These are phyloP conservation scores for Apiospora marii DNA, from an alignment of 2,329 filamentous ascomycete genomes.

Conservation along the genomic window DNA sequence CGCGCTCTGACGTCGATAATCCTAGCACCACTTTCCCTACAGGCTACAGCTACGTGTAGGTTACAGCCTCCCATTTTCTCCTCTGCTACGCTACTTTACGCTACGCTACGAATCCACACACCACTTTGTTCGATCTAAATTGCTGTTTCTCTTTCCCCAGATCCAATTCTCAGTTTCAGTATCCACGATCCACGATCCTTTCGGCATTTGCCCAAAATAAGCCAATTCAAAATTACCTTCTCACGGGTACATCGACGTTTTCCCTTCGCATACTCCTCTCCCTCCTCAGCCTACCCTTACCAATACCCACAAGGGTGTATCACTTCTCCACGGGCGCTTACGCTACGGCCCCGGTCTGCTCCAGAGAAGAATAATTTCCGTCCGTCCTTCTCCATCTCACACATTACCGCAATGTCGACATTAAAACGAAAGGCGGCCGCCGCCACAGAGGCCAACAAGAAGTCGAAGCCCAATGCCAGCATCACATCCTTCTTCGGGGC, in stretches of 20 bases:
- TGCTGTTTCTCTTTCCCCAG: conserved; percentile 7
- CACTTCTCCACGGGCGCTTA: background rate
- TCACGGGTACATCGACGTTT: conserved; percentile 10
- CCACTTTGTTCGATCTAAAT: background rate
- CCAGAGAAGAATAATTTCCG: conserved; percentile 11
- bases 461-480: conserved; percentile 75
- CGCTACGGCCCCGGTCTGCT: conserved; percentile 9
- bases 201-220: background rate
- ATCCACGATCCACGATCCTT: background rate
- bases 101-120: background rate
- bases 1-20: conserved; percentile 24
- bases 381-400: background rate
- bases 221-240: conserved; percentile 7
- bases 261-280: background rate
- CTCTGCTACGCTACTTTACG: background rate
- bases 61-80: conserved; percentile 5
- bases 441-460: conserved; percentile 70
- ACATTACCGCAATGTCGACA: conserved; percentile 54
- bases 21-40: conserved; percentile 5
- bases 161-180: background rate
- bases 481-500: conserved; percentile 90
- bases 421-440: conserved; percentile 71
- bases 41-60: background rate
- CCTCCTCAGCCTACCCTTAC: conserved; percentile 3
- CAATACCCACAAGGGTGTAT: conserved; percentile 5